phyloP scores from a whole-genome alignment of 441 rosid species.

The Arabidopsis hybrid region DNA sequence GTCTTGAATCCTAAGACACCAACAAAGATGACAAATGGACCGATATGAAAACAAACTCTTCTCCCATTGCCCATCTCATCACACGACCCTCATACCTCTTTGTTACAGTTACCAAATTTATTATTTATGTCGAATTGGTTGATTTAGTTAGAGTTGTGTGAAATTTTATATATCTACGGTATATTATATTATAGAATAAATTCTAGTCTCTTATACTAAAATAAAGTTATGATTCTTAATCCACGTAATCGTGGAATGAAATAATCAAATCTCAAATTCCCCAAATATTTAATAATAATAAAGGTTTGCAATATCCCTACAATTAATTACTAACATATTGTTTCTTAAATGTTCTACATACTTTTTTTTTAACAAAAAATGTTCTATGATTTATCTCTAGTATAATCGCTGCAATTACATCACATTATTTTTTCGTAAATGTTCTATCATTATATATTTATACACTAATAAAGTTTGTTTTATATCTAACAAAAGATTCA shows the following conservation, averaged over 20 bases:
- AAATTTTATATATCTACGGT: no score
- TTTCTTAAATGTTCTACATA: background rate
- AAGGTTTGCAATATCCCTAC: background rate
- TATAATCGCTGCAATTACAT: background rate
- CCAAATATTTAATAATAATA: background rate
- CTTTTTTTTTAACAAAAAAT: no score
- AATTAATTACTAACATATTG: background rate
- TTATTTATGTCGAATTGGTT: no score
- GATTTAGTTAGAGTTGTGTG: no score
- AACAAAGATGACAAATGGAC: no score
- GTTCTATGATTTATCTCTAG: no score
- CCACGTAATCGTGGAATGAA: background rate
- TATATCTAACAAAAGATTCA: background rate
- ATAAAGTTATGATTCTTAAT: background rate
- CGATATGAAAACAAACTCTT: no score
- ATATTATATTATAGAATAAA: no score
- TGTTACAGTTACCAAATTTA: no score
- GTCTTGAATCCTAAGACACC: no score
- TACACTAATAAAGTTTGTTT: background rate
- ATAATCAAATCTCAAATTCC: background rate
- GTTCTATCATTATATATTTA: background rate
- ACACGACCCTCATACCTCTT: no score
- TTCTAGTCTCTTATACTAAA: background rate
- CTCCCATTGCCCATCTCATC: no score
- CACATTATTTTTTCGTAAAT: background rate